These are phyloP conservation scores for Alloascoidea africana DNA, from an alignment of 805 yeast species.

Conservation along the genomic window DNA sequence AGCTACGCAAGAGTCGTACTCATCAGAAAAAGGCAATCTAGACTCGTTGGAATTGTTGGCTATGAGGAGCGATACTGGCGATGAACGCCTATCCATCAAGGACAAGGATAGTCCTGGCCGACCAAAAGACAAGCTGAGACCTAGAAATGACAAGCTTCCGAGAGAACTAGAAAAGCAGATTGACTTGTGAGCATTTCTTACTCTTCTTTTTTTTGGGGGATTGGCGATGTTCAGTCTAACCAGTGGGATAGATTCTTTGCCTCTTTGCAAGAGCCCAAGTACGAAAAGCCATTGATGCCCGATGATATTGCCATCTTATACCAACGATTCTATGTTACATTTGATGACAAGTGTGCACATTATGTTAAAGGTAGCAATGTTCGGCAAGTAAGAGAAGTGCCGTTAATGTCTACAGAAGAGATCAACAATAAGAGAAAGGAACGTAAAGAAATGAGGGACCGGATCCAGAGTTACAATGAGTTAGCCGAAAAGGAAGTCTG, in stretches of 20 bases:
- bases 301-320: slow-evolving; percentile 22
- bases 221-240: no score
- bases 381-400: slow-evolving; percentile 14
- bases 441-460: slow-evolving; percentile 6
- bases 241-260: slow-evolving; percentile 9
- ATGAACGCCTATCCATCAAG: no score
- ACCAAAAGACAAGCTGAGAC: no score
- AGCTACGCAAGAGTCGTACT: slow-evolving; percentile 14
- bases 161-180: no score
- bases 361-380: slow-evolving; percentile 9
- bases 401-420: slow-evolving; percentile 6
- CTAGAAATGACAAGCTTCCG: no score
- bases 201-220: no score
- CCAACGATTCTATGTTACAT: slow-evolving; percentile 21
- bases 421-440: slow-evolving; percentile 3
- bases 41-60: no score
- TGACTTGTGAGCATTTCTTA: no score
- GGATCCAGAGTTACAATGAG: slow-evolving; percentile 18
- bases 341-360: slow-evolving; percentile 14
- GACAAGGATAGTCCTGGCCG: no score
- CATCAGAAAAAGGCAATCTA: no score
- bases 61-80: no score
- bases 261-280: slow-evolving; percentile 20
- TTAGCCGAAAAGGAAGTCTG: slow-evolving; percentile 19
- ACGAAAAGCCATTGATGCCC: slow-evolving; percentile 19